A percentile compares a stretch with the other conserved stretches of the same genome.
Evolutionary conservation across 2,329 filamentous ascomycete species (phyloP).

Genomic region (Leptographium wingfieldii): DNA sequence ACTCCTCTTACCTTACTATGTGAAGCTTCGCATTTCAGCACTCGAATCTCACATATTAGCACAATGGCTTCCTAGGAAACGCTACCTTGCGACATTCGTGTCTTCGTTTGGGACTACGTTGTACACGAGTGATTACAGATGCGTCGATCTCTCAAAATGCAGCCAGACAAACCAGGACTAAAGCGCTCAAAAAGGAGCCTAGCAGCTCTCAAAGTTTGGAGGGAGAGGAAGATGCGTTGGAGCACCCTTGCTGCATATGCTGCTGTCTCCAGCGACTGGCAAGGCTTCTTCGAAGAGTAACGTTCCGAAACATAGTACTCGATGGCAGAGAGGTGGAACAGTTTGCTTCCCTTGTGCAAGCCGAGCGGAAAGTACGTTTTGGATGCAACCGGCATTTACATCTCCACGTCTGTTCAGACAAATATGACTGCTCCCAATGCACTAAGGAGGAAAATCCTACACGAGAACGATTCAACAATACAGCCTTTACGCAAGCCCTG

Average conservation of each 20-base stretch:
- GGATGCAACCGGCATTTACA: neutral
- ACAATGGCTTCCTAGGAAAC: neutral
- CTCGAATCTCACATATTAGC: too few species aligned
- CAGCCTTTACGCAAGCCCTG: neutral
- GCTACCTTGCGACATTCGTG: neutral
- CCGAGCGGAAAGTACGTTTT: neutral
- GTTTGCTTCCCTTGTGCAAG: neutral
- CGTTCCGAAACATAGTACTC: neutral
- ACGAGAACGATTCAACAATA: neutral
- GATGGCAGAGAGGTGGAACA: neutral
- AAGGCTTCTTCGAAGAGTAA: slow-evolving; percentile 3
- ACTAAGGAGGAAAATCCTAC: neutral
- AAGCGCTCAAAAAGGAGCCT: neutral
- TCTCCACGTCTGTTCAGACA: neutral
- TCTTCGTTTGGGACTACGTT: neutral
- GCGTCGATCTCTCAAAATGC: neutral
- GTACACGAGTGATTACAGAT: neutral
- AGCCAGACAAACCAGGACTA: neutral
- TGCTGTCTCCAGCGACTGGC: slow-evolving; percentile 4
- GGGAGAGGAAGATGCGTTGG: neutral
- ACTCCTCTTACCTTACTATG: too few species aligned
- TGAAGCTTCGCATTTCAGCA: too few species aligned
- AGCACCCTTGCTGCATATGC: neutral
- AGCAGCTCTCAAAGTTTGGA: neutral
- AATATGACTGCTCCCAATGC: neutral